Percentiles rank a stretch among this genome's conserved stretches.
Evolutionary conservation across 2,329 filamentous ascomycete species (phyloP).

Genomic region (Zymoseptoria tritici): DNA sequence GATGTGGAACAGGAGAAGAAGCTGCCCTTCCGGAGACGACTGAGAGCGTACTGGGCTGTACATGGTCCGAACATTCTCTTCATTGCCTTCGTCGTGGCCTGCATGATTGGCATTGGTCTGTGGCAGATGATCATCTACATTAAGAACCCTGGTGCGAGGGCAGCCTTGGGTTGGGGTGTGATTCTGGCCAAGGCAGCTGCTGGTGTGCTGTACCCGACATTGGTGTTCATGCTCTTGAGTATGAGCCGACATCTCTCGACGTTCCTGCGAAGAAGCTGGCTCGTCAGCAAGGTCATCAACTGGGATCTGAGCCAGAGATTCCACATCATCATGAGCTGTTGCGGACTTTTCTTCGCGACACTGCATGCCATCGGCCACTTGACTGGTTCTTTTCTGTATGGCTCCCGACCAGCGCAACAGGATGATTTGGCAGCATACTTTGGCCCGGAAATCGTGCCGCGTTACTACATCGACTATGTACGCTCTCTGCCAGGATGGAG

Average conservation of each 20-base stretch:
- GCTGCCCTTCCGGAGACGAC: conserved; percentile 40
- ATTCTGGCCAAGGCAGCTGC: conserved; percentile 50
- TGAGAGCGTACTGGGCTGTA: conserved; percentile 50
- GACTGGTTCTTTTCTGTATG: conserved; percentile 46
- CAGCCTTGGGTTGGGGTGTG: conserved; percentile 50
- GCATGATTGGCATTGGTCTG: conserved; percentile 46
- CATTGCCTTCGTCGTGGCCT: conserved; percentile 40
- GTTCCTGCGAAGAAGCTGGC: conserved; percentile 44
- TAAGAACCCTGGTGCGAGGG: conserved; percentile 38
- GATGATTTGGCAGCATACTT: conserved; percentile 39
- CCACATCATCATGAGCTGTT: conserved; percentile 48
- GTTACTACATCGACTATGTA: conserved; percentile 42
- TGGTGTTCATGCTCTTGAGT: conserved; percentile 52
- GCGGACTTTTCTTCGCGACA: conserved; percentile 44
- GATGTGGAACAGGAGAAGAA: conserved; percentile 33
- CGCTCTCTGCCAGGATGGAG: conserved; percentile 44
- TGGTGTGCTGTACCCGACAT: conserved; percentile 49
- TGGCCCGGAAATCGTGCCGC: conserved; percentile 38
- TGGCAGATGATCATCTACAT: conserved; percentile 51
- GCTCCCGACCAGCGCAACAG: conserved; percentile 40
- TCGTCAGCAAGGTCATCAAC: conserved; percentile 49
- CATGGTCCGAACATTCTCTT: conserved; percentile 48
- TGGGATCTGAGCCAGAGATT: conserved; percentile 51
- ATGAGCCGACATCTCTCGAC: conserved; percentile 53
- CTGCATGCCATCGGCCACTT: conserved; percentile 50